These are phyloP conservation scores for Magnolia kwangsiensis DNA, from an alignment of 164 flowering plant species.

Conservation along the genomic window DNA sequence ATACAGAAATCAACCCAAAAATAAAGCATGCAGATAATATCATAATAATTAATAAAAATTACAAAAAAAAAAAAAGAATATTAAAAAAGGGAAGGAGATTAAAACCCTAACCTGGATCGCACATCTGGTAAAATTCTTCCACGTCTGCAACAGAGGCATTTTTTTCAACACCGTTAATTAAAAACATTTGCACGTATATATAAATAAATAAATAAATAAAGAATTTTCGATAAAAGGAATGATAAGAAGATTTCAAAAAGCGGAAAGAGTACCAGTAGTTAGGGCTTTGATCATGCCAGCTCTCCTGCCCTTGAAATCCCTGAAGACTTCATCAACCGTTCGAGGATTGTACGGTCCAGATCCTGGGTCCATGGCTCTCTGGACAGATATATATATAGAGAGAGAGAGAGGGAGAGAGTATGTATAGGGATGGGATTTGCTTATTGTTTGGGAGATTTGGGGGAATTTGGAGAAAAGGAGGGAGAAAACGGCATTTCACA, in stretches of 20 bases:
- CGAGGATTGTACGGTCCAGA: constrained; percentile 56
- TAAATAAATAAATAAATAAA: background rate
- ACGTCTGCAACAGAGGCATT: constrained; percentile 41
- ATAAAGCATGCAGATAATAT: background rate
- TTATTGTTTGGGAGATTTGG: background rate
- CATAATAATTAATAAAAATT: background rate
- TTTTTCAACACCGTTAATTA: constrained; percentile 2
- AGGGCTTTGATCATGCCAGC: constrained; percentile 71
- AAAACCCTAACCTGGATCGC: constrained; percentile 62
- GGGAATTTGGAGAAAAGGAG: background rate
- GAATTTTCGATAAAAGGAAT: background rate
- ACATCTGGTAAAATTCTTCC: constrained; percentile 63
- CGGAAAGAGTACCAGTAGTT: constrained; percentile 41
- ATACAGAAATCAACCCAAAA: background rate
- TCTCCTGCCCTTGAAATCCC: constrained; percentile 72
- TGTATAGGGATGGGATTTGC: background rate
- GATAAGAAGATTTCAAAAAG: background rate
- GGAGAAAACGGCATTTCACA: constrained; percentile 1
- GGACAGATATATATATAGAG: background rate
- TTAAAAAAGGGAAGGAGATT: background rate
- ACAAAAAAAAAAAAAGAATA: background rate
- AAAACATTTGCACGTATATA: background rate
- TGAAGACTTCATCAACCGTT: constrained; percentile 71
- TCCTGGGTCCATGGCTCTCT: constrained; percentile 42
- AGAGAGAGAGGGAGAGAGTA: background rate